Percentiles rank a stretch among this genome's conserved stretches.
Conservation (phyloP, 2,329 filamentous ascomycete species). For the Ceratocystis cubensis region DNA sequence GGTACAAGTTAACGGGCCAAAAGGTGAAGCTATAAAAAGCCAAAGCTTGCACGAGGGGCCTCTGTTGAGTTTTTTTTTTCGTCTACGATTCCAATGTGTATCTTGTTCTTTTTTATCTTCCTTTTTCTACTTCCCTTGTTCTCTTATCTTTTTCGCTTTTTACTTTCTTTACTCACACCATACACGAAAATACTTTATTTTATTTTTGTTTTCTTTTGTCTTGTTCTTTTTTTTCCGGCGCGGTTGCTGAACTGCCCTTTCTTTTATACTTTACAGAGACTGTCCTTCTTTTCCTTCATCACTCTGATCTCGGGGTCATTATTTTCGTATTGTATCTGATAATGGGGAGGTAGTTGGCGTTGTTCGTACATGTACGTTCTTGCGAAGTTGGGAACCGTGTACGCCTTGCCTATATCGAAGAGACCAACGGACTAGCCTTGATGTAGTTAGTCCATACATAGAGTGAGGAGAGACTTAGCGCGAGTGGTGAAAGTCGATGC, state of each 20-base stretch:
- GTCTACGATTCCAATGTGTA: slow-evolving; percentile 21
- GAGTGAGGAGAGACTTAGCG: no score
- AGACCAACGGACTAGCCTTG: no score
- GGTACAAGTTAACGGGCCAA: slow-evolving; percentile 51
- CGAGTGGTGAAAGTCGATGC: no score
- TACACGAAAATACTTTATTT: slow-evolving; percentile 7
- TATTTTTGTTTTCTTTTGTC: neutral
- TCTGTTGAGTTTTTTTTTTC: slow-evolving; percentile 10
- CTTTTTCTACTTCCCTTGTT: slow-evolving; percentile 10
- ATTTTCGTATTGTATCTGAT: neutral
- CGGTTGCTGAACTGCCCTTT: neutral
- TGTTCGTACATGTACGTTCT: no score
- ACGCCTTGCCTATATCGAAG: no score
- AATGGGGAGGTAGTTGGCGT: no score
- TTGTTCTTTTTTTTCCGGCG: neutral
- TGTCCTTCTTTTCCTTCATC: neutral
- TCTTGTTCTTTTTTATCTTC: slow-evolving; percentile 13
- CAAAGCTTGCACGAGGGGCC: no score
- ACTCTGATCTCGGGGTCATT: neutral
- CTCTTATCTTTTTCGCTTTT: slow-evolving; percentile 6
- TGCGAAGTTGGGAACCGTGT: no score
- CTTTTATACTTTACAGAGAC: slow-evolving; percentile 3
- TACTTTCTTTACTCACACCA: neutral
- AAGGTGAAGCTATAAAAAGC: slow-evolving; percentile 41
- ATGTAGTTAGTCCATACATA: no score